Evolutionary conservation across 495 filamentous ascomycete genomes (phyloP).

Genomic region (Aspergillus coremiiformis): DNA sequence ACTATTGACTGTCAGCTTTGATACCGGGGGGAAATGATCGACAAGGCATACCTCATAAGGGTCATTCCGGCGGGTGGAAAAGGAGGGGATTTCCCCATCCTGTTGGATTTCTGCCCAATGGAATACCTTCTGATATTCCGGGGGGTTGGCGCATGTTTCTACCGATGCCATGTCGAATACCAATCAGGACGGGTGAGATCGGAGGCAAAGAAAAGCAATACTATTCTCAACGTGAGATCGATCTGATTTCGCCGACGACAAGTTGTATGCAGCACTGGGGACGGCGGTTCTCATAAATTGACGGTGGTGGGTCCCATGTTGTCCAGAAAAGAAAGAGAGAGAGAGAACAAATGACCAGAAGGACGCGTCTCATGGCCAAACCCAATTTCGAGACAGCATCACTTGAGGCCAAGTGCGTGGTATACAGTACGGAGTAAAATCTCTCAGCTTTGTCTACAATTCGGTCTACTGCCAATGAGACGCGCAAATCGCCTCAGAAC

Average conservation of each 20-base stretch:
- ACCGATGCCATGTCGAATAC: constrained; percentile 23
- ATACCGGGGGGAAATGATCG: not conserved
- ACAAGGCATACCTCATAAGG: constrained; percentile 38
- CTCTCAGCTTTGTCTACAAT: no score
- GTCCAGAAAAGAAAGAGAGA: no score
- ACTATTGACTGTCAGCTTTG: constrained; percentile 29
- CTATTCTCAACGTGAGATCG: not conserved
- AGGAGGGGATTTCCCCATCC: constrained; percentile 42
- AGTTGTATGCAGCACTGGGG: not conserved
- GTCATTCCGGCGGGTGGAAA: constrained; percentile 43
- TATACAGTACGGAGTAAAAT: no score
- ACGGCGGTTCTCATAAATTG: not conserved
- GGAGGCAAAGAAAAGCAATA: not conserved
- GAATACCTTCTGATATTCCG: constrained; percentile 51
- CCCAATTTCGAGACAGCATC: no score
- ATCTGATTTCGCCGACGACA: not conserved
- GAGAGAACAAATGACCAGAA: no score
- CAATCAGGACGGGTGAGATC: not conserved
- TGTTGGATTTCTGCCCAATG: constrained; percentile 53
- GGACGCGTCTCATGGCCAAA: no score
- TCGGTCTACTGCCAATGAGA: constrained; percentile 18
- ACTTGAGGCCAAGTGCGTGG: no score
- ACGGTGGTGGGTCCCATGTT: no score
- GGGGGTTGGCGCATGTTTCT: constrained; percentile 21
- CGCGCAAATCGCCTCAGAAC: not conserved